phyloP scores from a whole-genome alignment of 495 filamentous ascomycete genomes.

The Astrothelium subdiscretum region DNA sequence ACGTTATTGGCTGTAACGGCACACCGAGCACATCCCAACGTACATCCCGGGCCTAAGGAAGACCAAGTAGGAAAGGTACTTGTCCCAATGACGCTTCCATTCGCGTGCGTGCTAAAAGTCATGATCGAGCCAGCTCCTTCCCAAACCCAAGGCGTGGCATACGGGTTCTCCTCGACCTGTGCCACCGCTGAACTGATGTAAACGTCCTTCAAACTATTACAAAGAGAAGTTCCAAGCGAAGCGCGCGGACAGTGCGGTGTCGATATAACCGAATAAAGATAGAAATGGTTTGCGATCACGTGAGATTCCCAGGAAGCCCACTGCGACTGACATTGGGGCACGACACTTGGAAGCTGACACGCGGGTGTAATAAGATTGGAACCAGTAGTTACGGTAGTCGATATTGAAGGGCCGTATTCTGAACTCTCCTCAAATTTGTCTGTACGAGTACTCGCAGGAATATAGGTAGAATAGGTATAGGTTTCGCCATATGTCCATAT shows the following conservation, averaged over 20 bases:
- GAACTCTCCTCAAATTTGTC: neutral
- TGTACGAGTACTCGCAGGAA: neutral
- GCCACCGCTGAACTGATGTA: neutral
- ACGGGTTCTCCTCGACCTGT: neutral
- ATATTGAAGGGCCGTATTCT: neutral
- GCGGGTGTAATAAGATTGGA: neutral
- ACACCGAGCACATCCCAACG: conserved; percentile 4
- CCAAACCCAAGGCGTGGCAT: neutral
- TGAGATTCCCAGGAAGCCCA: neutral
- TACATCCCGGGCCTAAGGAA: conserved; percentile 6
- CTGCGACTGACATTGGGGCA: conserved; percentile 1
- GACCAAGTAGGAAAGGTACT: neutral
- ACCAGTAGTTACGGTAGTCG: neutral
- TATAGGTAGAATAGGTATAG: neutral
- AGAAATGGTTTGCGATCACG: neutral
- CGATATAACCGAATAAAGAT: neutral
- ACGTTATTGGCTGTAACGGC: neutral
- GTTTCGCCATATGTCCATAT: neutral
- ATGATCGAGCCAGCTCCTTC: neutral
- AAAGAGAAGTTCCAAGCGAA: neutral
- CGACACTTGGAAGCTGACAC: neutral
- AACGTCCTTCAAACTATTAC: neutral
- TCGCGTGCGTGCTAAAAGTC: neutral
- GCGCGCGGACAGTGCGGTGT: neutral
- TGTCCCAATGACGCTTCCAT: neutral